Evolutionary conservation across 1,139 yeast genomes (phyloP), one percentile per base, ranked within the genome.

Genomic region (Suhomyces taliae): DNA sequence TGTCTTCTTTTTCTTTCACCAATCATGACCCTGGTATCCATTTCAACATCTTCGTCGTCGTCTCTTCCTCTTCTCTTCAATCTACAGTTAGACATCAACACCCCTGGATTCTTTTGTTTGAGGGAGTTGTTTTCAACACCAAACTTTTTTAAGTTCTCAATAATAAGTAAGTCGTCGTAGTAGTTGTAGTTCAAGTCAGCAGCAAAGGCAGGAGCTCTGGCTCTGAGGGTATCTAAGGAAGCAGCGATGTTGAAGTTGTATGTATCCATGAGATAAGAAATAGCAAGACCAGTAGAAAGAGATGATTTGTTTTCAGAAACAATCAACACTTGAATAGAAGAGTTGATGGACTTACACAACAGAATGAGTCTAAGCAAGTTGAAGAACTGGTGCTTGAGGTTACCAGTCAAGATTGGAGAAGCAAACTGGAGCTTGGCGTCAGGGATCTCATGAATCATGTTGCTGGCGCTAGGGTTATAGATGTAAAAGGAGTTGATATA

Each of bases 261-360:
- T 43, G 60, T 61, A 56, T 75, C 79, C 78, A 74, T 75, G 51
- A 74, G 60, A 48, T 70, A 72, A 36, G 75, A 67, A 34, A 71
- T 64, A 14, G 69, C 56, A 47, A 74, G 58, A 7, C 72, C 70
- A 2, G 74, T 69, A 36, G 74, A 64, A 37, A 70, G 58, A 42
- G 56, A 62, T 34, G 50, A 49, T 39, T 62, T 60, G 37, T 61
- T 60, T 36, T 67, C 72, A n/a, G 74, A 61, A n/a, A 73, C 61
- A 39, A 74, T 55, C 46, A 73, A 58, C n/a, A 72, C 63, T 45
- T 69, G 70, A 38, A 69, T 64, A n/a, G 62, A 55, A 29, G 57
- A 53, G 51, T 74, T 72, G 43, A 74, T 65, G 37, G 62, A 57
- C 48, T 61, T 68, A 48, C 74, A 62, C 46, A 75, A 61, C 52